phyloP scores from a whole-genome alignment of 768 basidiomycete genomes.

The Tricholoma sp. region DNA sequence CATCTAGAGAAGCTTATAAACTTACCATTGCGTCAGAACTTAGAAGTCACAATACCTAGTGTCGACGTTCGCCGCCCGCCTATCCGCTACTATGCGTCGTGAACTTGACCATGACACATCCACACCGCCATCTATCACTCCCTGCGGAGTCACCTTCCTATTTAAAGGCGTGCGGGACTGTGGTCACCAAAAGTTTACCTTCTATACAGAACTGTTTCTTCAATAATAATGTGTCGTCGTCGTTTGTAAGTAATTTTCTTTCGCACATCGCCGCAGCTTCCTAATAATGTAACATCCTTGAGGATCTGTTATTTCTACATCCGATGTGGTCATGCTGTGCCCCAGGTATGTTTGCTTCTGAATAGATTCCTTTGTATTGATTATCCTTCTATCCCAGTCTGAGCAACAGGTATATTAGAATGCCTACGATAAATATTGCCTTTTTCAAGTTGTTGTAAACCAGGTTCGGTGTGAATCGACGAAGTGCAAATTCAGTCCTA shows the following conservation, averaged over 20 bases:
- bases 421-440: neutral
- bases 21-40: too few relatives aligned
- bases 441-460: neutral
- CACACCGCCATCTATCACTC: too few relatives aligned
- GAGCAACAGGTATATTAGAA: slow-evolving; percentile 21
- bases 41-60: too few relatives aligned
- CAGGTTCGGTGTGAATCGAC: slow-evolving; percentile 42
- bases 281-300: neutral
- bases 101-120: too few relatives aligned
- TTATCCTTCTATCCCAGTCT: slow-evolving; percentile 14
- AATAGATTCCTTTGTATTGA: neutral
- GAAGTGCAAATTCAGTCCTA: slow-evolving; percentile 48
- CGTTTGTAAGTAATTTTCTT: slow-evolving; percentile 41
- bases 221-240: slow-evolving; percentile 44
- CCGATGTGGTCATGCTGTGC: slow-evolving; percentile 44
- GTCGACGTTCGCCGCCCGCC: too few relatives aligned
- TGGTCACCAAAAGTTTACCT: neutral
- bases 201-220: neutral
- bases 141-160: too few relatives aligned
- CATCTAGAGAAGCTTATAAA: too few relatives aligned
- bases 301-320: slow-evolving; percentile 44
- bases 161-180: too few relatives aligned
- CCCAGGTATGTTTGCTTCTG: slow-evolving; percentile 26
- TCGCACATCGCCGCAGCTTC: neutral
- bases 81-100: too few relatives aligned